Conservation (phyloP, 139 green algal species). For the Micromonas commoda region DNA sequence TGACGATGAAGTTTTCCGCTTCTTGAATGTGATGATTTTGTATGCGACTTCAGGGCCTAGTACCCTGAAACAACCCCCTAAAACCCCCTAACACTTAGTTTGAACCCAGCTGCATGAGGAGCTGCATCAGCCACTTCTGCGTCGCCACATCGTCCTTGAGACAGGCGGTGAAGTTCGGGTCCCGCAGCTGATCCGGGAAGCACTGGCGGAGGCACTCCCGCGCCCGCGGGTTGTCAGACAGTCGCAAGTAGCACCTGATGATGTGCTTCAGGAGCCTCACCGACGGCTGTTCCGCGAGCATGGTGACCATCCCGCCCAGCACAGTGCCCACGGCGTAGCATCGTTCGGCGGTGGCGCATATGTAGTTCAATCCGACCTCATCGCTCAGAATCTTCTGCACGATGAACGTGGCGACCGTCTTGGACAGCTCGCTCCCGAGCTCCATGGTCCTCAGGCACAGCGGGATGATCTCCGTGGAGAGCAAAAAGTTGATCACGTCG, state of each 20-base stretch:
- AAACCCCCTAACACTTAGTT: conserved; percentile 32
- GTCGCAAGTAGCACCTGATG: conserved; percentile 93
- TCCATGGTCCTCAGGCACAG: conserved; percentile 98
- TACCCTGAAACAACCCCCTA: not conserved
- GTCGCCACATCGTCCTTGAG: conserved; percentile 91
- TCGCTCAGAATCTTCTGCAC: conserved; percentile 99
- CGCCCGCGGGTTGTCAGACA: conserved; percentile 80
- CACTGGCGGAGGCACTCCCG: conserved; percentile 88
- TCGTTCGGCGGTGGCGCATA: conserved; percentile 95
- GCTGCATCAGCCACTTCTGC: conserved; percentile 79
- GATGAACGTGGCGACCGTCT: conserved; percentile 99
- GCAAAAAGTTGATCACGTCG: conserved; percentile 98
- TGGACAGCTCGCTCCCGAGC: conserved; percentile 95
- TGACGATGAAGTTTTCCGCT: too few species aligned
- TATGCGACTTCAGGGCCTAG: not conserved
- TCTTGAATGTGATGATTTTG: too few species aligned
- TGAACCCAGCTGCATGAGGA: conserved; percentile 84
- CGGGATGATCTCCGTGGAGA: conserved; percentile 98
- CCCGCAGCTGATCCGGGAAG: conserved; percentile 81
- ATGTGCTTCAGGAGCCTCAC: conserved; percentile 98
- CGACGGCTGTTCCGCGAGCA: conserved; percentile 73
- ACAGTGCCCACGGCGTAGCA: conserved; percentile 95
- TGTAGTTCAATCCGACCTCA: conserved; percentile 89
- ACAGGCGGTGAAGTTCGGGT: conserved; percentile 80
- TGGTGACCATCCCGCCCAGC: conserved; percentile 79